Evolutionary conservation across 2,329 filamentous ascomycete genomes (phyloP).

Genomic region (Aspergillus alliaceus): DNA sequence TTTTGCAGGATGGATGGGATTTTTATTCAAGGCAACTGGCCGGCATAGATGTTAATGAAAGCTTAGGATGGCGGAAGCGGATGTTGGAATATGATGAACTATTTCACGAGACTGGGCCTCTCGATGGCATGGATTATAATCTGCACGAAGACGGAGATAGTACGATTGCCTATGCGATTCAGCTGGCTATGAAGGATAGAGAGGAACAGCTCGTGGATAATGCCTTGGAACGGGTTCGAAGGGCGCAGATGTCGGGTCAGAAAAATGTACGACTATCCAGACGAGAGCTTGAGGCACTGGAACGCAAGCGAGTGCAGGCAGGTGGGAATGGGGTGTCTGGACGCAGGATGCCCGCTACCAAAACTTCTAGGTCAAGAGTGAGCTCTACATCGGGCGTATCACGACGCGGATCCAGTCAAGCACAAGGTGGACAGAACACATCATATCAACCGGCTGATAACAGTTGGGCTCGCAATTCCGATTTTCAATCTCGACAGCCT

Average conservation of each 20-base stretch:
- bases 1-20: constrained; percentile 23
- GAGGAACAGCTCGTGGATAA: constrained; percentile 76
- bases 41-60: constrained; percentile 27
- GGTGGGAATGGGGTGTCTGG: constrained; percentile 28
- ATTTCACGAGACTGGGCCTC: constrained; percentile 45
- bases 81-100: constrained; percentile 46
- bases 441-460: constrained; percentile 34
- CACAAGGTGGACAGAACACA: constrained; percentile 20
- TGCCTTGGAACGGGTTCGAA: constrained; percentile 76
- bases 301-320: constrained; percentile 63
- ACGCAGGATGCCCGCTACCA: neutral
- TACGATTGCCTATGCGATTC: constrained; percentile 47
- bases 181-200: constrained; percentile 60
- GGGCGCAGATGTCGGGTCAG: constrained; percentile 73
- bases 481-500: constrained; percentile 20
- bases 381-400: constrained; percentile 16
- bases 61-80: constrained; percentile 37
- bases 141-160: constrained; percentile 54
- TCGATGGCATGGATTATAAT: constrained; percentile 51
- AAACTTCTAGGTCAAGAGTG: neutral
- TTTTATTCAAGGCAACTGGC: constrained; percentile 34
- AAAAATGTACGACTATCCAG: constrained; percentile 76
- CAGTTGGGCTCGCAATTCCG: constrained; percentile 47
- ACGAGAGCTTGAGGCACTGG: constrained; percentile 77
- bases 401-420: constrained; percentile 14